phyloP scores from a whole-genome alignment of 2,329 filamentous ascomycete genomes.

The Beauveria sp. region DNA sequence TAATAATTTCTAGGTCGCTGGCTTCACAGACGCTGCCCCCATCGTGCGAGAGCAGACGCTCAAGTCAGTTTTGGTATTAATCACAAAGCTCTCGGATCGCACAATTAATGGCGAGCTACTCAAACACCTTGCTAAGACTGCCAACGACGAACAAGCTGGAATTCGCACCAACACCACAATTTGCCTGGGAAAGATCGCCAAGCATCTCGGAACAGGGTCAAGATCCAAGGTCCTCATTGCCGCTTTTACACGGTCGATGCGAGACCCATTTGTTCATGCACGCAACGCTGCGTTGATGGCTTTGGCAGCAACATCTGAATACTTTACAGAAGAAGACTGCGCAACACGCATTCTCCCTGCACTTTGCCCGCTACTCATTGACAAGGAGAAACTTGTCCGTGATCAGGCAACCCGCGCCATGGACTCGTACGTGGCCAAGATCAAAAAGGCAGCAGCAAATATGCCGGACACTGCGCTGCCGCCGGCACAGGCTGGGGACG shows the following conservation, averaged over 20 bases:
- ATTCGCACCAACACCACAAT: constrained; percentile 98
- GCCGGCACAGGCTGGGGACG: constrained; percentile 47
- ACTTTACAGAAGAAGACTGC: constrained; percentile 85
- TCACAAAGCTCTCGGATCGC: constrained; percentile 83
- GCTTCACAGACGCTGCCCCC: constrained; percentile 86
- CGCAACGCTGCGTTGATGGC: constrained; percentile 84
- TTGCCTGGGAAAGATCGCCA: constrained; percentile 91
- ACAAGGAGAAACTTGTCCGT: constrained; percentile 91
- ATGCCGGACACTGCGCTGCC: constrained; percentile 79
- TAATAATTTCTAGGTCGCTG: constrained; percentile 59
- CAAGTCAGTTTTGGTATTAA: constrained; percentile 82
- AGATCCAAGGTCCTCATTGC: constrained; percentile 87
- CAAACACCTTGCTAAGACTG: constrained; percentile 85
- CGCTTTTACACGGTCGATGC: constrained; percentile 79
- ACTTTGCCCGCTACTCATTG: constrained; percentile 76
- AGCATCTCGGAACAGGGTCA: constrained; percentile 70
- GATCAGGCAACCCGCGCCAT: constrained; percentile 87
- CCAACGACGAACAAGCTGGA: constrained; percentile 94
- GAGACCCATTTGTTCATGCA: constrained; percentile 92
- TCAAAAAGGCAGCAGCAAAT: constrained; percentile 67
- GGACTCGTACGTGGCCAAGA: constrained; percentile 74
- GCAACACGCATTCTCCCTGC: constrained; percentile 75
- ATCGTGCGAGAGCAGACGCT: constrained; percentile 92
- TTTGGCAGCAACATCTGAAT: constrained; percentile 73
- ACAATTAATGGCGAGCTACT: constrained; percentile 90